A percentile compares a stretch with the other conserved stretches of the same genome.
Evolutionary conservation across 495 filamentous ascomycete genomes (phyloP).

Genomic region (Cenococcum geophilum): DNA sequence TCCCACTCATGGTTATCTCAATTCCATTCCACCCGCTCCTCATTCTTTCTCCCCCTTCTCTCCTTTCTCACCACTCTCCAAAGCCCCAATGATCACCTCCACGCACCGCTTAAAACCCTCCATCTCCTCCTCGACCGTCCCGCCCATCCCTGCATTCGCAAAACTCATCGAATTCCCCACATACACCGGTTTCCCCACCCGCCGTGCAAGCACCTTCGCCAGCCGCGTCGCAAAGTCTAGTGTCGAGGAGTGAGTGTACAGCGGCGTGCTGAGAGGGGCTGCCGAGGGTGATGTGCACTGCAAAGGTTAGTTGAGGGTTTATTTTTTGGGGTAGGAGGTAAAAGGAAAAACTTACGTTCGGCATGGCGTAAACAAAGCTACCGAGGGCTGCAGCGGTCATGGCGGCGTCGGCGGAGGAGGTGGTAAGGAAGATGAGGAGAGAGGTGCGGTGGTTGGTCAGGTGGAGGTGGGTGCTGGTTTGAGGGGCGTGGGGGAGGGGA

Average conservation of each 20-base stretch:
- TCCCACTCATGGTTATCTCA: neutral
- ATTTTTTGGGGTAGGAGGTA: too few species aligned
- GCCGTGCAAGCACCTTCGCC: slow-evolving; percentile 72
- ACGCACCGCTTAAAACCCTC: slow-evolving; percentile 71
- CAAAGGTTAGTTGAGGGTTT: slow-evolving; percentile 15
- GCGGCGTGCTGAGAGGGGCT: slow-evolving; percentile 66
- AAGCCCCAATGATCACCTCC: slow-evolving; percentile 56
- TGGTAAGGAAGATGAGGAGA: slow-evolving; percentile 69
- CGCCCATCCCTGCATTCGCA: slow-evolving; percentile 59
- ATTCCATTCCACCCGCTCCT: neutral
- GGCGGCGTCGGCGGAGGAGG: slow-evolving; percentile 50
- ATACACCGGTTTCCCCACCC: slow-evolving; percentile 65
- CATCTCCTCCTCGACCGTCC: slow-evolving; percentile 89
- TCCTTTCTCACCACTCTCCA: slow-evolving; percentile 31
- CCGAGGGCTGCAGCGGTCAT: slow-evolving; percentile 53
- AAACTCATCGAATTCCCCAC: slow-evolving; percentile 74
- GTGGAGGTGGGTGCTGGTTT: slow-evolving; percentile 74
- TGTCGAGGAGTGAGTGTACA: slow-evolving; percentile 67
- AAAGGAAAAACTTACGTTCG: slow-evolving; percentile 57
- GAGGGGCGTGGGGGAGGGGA: slow-evolving; percentile 65
- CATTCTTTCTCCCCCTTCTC: neutral
- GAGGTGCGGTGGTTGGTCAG: slow-evolving; percentile 62
- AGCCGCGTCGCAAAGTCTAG: slow-evolving; percentile 80
- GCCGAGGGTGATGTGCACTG: slow-evolving; percentile 51
- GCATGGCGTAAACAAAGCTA: slow-evolving; percentile 88